Base-by-base conservation (phyloP, 2,329 filamentous ascomycete genomes). In the Sclerotinia sclerotiorum region DNA sequence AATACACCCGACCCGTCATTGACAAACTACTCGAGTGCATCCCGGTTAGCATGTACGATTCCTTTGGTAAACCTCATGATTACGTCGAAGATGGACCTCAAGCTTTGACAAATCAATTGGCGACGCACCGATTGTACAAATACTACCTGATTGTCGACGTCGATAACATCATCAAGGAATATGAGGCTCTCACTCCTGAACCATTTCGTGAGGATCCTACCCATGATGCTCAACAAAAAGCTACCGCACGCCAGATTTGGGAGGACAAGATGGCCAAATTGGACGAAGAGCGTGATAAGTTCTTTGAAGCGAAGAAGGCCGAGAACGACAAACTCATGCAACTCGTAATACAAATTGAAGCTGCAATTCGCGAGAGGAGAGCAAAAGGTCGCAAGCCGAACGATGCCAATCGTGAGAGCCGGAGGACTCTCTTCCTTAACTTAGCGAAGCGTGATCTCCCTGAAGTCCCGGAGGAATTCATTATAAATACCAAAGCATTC, bases 21-120 rank as follows among this genome's bases (percentile, higher is more conserved):
- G 72, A 68, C 17, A 73, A 73, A 52, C 67, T 77, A n/a, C 70
- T 77, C 19, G 73, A 76, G 54, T 76, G 74, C 55, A 76, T 77
- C 60, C 75, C 76, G 5, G 71, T 72, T 32, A 74, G 75, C 44
- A 74, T 76, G 71, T 72, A 76, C 51, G 76, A 77, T 64, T 76
- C 74, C 8, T 77, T 74, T 52, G 67, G 72, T 39, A 77, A 77
- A 67, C 74, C 76, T 17, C 75, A 77, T 48, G 73, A 76, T 63
- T 75, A 72, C 39, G 71, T 74, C 24, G 73, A 74, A 5, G 70
- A 75, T 52, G 63, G 24, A 19, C 42, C 51, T n/a, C 60, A 39
- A 32, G 46, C 60, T n/a, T 17, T 21, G 35, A n/a, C 62, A 5
- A 62, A 39, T 63, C 44, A 35, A 62, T 35, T 21, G 32, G 39